phyloP scores from a whole-genome alignment of 306 rosid species.

The Mimosa pudica region DNA sequence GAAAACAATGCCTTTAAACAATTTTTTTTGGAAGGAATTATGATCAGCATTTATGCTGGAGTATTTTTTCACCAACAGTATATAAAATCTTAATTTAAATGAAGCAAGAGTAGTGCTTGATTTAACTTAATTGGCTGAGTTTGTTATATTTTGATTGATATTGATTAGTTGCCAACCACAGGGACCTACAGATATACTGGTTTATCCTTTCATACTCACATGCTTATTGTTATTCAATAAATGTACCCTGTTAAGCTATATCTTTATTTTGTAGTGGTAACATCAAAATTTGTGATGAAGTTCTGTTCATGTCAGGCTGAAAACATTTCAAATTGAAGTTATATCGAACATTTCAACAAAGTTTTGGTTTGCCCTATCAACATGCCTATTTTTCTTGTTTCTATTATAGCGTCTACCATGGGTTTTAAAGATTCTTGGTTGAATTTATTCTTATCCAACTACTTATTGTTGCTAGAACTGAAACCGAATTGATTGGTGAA shows the following conservation, averaged over 20 bases:
- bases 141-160: neutral
- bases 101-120: neutral
- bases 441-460: neutral
- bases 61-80: neutral
- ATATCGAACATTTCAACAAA: neutral
- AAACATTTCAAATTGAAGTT: neutral
- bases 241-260: neutral
- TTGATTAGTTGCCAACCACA: neutral
- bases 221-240: neutral
- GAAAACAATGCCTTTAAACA: too few species aligned
- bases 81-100: neutral
- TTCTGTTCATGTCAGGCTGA: neutral
- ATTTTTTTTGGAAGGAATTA: neutral
- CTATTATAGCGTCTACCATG: neutral
- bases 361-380: neutral
- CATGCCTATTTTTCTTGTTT: neutral
- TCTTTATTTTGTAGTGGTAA: neutral
- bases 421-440: neutral
- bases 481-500: neutral
- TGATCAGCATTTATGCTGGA: neutral
- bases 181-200: neutral
- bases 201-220: neutral
- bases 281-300: neutral
- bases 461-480: conserved; percentile 10
- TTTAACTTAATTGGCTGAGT: neutral